Percentiles rank a stretch among this genome's conserved stretches.
Conservation (phyloP, 192 early-diverging fungal genomes). For the Cetraspora pellucida region DNA sequence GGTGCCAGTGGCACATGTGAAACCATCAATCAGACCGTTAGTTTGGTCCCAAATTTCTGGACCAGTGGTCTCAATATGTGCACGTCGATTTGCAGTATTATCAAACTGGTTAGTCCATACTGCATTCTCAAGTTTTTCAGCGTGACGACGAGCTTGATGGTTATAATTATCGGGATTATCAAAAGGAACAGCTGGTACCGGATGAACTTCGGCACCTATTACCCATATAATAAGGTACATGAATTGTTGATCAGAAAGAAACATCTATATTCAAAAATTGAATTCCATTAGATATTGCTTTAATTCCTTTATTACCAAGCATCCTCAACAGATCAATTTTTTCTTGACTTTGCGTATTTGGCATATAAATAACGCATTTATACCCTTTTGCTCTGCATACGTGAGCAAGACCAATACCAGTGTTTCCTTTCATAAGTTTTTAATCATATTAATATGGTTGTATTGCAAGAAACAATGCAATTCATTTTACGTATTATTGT, state of each 20-base stretch:
- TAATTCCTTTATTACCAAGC: conserved; percentile 59
- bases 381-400: conserved; percentile 93
- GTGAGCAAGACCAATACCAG: conserved; percentile 94
- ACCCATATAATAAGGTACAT: conserved; percentile 3
- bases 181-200: conserved; percentile 90
- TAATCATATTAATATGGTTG: conserved; percentile 25
- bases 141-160: conserved; percentile 85
- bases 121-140: conserved; percentile 77
- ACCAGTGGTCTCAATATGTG: conserved; percentile 94
- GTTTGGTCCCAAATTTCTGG: conserved; percentile 94
- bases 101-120: conserved; percentile 99
- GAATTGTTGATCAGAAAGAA: not conserved
- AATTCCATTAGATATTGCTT: not conserved
- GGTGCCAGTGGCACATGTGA: conserved; percentile 91
- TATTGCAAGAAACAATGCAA: not conserved
- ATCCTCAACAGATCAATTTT: conserved; percentile 91
- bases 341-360: conserved; percentile 94
- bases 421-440: conserved; percentile 61
- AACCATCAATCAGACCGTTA: conserved; percentile 79
- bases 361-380: conserved; percentile 96
- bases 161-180: conserved; percentile 94
- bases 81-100: conserved; percentile 86
- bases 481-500: conserved; percentile 15
- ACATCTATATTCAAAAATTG: not conserved
- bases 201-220: conserved; percentile 83